Evolutionary conservation across 345 rosid genomes (phyloP).

Genomic region (Arabidopsis arenosa): DNA sequence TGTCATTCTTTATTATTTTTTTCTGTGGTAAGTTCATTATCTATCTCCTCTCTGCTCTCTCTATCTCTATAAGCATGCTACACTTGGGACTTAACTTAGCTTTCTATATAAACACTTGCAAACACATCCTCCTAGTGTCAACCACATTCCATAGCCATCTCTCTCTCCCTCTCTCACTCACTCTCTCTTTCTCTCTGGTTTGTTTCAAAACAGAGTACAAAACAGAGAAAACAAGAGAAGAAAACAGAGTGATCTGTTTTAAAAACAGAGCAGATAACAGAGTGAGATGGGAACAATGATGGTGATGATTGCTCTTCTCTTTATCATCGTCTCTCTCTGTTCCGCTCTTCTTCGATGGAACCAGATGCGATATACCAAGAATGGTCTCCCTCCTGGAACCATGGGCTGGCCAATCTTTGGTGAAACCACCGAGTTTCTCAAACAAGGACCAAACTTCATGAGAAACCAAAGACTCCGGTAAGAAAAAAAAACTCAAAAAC

Average conservation of each 20-base stretch:
- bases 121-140: constrained; percentile 27
- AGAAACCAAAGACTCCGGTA: constrained; percentile 72
- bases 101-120: constrained; percentile 41
- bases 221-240: not conserved
- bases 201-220: not conserved
- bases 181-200: not conserved
- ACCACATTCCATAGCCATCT: constrained; percentile 24
- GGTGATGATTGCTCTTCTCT: constrained; percentile 44
- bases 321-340: constrained; percentile 50
- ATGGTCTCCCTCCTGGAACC: constrained; percentile 82
- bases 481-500: not conserved
- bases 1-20: not conserved
- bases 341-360: constrained; percentile 76
- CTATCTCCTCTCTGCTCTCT: constrained; percentile 10
- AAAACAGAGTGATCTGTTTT: constrained; percentile 21
- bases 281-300: constrained; percentile 52
- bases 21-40: not conserved
- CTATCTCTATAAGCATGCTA: not conserved
- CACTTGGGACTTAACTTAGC: constrained; percentile 31
- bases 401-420: constrained; percentile 96
- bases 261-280: constrained; percentile 14
- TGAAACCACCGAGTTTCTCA: constrained; percentile 78
- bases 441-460: constrained; percentile 83
- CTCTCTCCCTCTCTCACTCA: not conserved
- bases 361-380: constrained; percentile 61